Evolutionary conservation across 2,329 filamentous ascomycete genomes (phyloP), one percentile per base, ranked within the genome.

Genomic region (Fusarium ambrosium): DNA sequence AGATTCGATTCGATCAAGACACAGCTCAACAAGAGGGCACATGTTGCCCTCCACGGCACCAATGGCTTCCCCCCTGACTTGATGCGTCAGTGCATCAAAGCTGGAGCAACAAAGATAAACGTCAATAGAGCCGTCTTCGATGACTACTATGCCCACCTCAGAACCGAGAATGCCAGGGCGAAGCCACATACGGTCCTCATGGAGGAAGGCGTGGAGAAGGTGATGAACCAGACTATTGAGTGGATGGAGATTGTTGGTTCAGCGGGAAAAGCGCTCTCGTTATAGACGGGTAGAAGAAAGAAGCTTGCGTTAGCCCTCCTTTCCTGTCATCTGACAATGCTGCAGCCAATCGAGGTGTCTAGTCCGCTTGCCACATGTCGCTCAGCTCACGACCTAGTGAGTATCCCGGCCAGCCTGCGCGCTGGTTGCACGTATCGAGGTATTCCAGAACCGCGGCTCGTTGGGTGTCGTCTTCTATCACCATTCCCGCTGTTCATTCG

Each of bases 101-200:
- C 82, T 9, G 88, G 89, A 0, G 85, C 87, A 29, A 82, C 86
- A 43, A 90, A 90, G 81, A 82, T 90, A 71, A 91, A 91, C 72
- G 88, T 91, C 8, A 91, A 91, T 74, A 87, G 86, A 79, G 77
- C 86, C 45, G 84, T 89, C 48, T 80, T 87, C 27, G 85, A 87
- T 34, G 72, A 72, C 32, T 74, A 74, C 45, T 53, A 51, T 14
- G 32, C 7, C 6, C 58, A 67, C 18, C 27, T 67, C n/a, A 27
- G 48, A 18, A 5, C 22, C 22, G 48, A 53, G 4, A 11, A 24
- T 13, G 18, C 24, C 4, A 27, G 24, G 22, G 27, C 6, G 5
- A 53, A n/a, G 24, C 24, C 16, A 2, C 48, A 53, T 27, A 53
- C 22, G 16, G 6, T 11, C 8, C 48, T 53, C 9, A 53, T 53